Evolutionary conservation across 2,329 filamentous ascomycete genomes (phyloP).

Genomic region (Apiospora malaysiana): DNA sequence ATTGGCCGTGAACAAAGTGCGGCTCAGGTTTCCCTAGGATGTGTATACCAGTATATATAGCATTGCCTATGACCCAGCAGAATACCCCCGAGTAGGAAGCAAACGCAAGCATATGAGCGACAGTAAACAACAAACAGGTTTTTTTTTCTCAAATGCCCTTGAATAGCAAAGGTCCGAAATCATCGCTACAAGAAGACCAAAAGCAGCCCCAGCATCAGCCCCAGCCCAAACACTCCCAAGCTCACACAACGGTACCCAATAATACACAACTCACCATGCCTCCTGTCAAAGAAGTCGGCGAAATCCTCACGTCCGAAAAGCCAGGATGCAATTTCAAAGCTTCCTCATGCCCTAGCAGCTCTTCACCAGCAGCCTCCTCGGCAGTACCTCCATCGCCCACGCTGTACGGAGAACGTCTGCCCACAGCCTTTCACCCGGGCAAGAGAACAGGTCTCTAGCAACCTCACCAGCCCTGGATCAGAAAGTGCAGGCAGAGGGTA

Average conservation of each 20-base stretch:
- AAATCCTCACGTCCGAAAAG: slow-evolving; percentile 25
- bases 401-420: not conserved
- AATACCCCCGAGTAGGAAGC: not conserved
- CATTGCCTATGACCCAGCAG: not conserved
- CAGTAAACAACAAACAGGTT: not conserved
- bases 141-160: not conserved
- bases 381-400: not conserved
- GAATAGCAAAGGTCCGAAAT: not conserved
- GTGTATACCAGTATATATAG: slow-evolving; percentile 2
- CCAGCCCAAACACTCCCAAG: not conserved
- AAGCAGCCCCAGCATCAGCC: not conserved
- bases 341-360: not conserved
- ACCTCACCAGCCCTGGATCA: not conserved
- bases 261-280: slow-evolving; percentile 20
- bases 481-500: not conserved
- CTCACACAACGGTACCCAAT: not conserved
- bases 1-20: not conserved
- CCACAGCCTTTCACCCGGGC: slow-evolving; percentile 20
- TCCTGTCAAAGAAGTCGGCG: slow-evolving; percentile 20
- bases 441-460: slow-evolving; percentile 13
- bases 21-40: not conserved
- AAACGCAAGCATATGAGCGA: not conserved
- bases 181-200: not conserved
- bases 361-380: not conserved
- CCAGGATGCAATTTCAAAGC: slow-evolving; percentile 20